Conservation (phyloP, 768 basidiomycete genomes). For the Rhodosporidiobolus sp. region DNA sequence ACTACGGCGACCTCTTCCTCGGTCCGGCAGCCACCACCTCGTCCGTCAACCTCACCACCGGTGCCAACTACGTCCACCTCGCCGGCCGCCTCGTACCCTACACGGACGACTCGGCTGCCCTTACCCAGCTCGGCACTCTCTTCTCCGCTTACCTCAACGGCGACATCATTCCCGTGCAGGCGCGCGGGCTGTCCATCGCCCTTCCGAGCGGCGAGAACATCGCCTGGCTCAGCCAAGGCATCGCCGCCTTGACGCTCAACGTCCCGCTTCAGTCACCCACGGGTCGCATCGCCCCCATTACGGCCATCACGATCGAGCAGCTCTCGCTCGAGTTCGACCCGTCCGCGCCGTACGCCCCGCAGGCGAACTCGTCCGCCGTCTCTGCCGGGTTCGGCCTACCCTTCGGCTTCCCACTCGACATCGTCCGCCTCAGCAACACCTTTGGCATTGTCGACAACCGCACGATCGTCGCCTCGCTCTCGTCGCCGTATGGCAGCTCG, state of each 20-base stretch:
- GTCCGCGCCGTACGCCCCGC: slow-evolving; percentile 59
- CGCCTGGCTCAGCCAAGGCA: slow-evolving; percentile 65
- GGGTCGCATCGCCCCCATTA: slow-evolving; percentile 61
- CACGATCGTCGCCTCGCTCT: slow-evolving; percentile 58
- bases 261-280: slow-evolving; percentile 59
- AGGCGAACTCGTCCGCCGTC: slow-evolving; percentile 60
- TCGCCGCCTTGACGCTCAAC: slow-evolving; percentile 59
- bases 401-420: slow-evolving; percentile 59
- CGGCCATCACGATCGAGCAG: slow-evolving; percentile 62
- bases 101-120: slow-evolving; percentile 51
- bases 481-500: slow-evolving; percentile 61
- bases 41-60: slow-evolving; percentile 39
- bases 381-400: slow-evolving; percentile 64
- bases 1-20: slow-evolving; percentile 54
- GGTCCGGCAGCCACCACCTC: slow-evolving; percentile 23
- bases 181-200: slow-evolving; percentile 60
- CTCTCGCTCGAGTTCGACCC: slow-evolving; percentile 60
- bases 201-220: slow-evolving; percentile 60
- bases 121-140: slow-evolving; percentile 59
- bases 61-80: slow-evolving; percentile 61
- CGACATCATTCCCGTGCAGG: slow-evolving; percentile 59
- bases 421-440: slow-evolving; percentile 59
- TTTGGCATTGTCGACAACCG: slow-evolving; percentile 63
- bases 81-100: slow-evolving; percentile 60
- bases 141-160: slow-evolving; percentile 73